phyloP scores from a whole-genome alignment of 192 early-diverging fungal species.

The Coemansia pectinata region DNA sequence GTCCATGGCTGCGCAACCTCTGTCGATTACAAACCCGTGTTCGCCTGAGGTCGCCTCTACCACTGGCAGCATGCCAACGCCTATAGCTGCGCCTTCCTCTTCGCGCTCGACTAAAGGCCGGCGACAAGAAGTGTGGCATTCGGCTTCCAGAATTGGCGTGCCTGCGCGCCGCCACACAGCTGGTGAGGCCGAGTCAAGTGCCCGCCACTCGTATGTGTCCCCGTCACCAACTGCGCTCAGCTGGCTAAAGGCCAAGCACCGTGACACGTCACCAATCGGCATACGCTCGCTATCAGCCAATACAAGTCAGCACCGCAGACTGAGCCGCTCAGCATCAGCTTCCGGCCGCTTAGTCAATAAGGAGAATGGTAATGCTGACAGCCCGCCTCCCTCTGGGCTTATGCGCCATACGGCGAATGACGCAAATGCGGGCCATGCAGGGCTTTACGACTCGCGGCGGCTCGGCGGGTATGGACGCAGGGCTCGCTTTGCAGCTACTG shows the following conservation, averaged over 20 bases:
- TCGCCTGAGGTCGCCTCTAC: conserved; percentile 4
- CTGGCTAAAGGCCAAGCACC: conserved; percentile 21
- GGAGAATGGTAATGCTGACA: neutral
- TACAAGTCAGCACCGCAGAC: conserved; percentile 8
- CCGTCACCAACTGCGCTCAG: conserved; percentile 4
- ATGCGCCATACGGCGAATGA: neutral
- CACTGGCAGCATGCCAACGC: neutral
- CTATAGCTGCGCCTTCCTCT: neutral
- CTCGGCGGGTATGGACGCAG: neutral
- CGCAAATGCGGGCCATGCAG: neutral
- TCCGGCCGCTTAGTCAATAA: neutral
- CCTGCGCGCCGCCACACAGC: conserved; percentile 41
- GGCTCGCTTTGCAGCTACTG: neutral
- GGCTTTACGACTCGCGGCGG: neutral
- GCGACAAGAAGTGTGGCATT: neutral
- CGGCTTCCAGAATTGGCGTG: neutral
- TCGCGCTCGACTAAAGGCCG: neutral
- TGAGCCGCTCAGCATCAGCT: neutral
- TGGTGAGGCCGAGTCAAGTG: conserved; percentile 25
- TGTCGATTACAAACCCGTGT: neutral
- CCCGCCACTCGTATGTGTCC: conserved; percentile 2
- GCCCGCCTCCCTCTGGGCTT: neutral
- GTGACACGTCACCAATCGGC: conserved; percentile 39
- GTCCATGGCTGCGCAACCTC: neutral
- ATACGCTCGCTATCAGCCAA: conserved; percentile 20